These are phyloP conservation scores for Lolium perenne DNA, from an alignment of 176 grass and related monocot genomes.

Conservation along the genomic window DNA sequence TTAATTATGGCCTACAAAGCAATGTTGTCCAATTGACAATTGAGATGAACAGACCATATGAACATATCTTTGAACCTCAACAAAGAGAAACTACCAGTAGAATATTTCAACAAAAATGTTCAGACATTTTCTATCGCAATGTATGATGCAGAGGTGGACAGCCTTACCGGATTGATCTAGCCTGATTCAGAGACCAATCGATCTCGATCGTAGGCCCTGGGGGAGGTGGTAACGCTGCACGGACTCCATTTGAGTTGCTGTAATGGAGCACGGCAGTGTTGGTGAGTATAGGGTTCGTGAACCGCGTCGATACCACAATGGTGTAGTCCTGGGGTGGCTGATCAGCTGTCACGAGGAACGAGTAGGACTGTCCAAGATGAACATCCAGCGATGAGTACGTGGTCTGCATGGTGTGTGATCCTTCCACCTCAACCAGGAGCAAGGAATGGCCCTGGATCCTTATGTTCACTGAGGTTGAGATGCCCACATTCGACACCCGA, in stretches of 20 bases:
- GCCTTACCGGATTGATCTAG: slow-evolving; percentile 80
- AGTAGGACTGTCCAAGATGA: slow-evolving; percentile 94
- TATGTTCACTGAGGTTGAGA: slow-evolving; percentile 85
- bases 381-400: slow-evolving; percentile 75
- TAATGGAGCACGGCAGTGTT: slow-evolving; percentile 78
- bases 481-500: slow-evolving; percentile 85
- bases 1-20: not conserved
- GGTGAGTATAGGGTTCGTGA: slow-evolving; percentile 69
- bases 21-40: no score
- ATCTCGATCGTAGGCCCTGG: slow-evolving; percentile 72
- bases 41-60: no score
- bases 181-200: slow-evolving; percentile 89
- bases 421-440: slow-evolving; percentile 92
- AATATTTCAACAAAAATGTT: not conserved
- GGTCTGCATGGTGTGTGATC: slow-evolving; percentile 89
- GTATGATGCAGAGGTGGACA: not conserved
- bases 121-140: not conserved
- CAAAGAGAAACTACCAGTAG: not conserved
- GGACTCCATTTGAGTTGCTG: slow-evolving; percentile 61
- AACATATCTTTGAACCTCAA: no score
- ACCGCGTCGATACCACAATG: slow-evolving; percentile 79
- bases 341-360: slow-evolving; percentile 79
- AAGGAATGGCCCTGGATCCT: slow-evolving; percentile 90
- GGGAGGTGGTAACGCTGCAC: slow-evolving; percentile 46
- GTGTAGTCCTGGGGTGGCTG: slow-evolving; percentile 78